Evolutionary conservation across 768 basidiomycete species (phyloP), one percentile per base, ranked within the genome.

Genomic region (Pleurotus citrinopileatus): DNA sequence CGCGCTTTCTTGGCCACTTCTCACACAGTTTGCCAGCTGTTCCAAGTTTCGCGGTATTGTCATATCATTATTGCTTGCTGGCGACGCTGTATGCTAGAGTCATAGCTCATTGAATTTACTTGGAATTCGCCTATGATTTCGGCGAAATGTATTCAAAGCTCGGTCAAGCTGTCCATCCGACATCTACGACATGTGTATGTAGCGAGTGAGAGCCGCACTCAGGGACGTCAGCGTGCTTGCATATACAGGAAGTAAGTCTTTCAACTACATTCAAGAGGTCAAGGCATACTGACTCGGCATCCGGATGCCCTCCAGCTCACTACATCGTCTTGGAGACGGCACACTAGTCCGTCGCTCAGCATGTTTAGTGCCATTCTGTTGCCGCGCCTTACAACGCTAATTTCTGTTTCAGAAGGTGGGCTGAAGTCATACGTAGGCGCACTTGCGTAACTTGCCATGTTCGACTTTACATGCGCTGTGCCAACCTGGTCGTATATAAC

Each of bases 341-440:
- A 23, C 6, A 32, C 29, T 28, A 27, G 27, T 10, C 19, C 15
- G 20, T n/a, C 45, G 15, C 45, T 47, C 25, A 37, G 48, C 48
- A 51, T 51, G 48, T 51, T 51, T 51, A 26, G 48, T 51, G 48
- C 34, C 48, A 37, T 34, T 29, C 48, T n/a, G 48, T 51, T 37
- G 48, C 34, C 23, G 45, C 45, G 19, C 19, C 38, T 40, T 20
- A 6, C 38, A 40, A 40, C 20, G 45, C 25, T 27, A 47, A 27
- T 29, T n/a, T 2, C 26, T 29, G 20, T 20, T n/a, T 47, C 19
- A 20, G 38, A 40, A 40, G n/a, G n/a, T n/a, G 38, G 7, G 38
- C 38, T 20, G 12, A 20, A 13, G 20, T 27, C 8, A 22, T 44
- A 44, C 43, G 43, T 44, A 37, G 28, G 48, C 48, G 3, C n/a